Conservation (phyloP, 75 land plant genomes). For the Sequoiadendron giganteum region DNA sequence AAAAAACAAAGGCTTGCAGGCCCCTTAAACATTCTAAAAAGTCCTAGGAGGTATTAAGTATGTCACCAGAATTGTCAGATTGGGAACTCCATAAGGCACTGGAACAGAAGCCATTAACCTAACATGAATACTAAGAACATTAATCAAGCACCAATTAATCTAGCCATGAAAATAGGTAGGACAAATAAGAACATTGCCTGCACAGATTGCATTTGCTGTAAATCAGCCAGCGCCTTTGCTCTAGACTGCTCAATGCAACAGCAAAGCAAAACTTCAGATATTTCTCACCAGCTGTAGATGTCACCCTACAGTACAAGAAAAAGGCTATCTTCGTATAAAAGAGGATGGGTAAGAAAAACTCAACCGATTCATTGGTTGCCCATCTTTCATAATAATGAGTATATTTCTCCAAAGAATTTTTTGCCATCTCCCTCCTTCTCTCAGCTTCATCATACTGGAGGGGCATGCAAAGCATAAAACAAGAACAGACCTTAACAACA, state of each 20-base stretch:
- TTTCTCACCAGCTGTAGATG: not conserved
- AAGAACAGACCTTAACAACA: not conserved
- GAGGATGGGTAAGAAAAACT: not conserved
- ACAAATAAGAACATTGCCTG: constrained; percentile 39
- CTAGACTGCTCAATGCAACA: constrained; percentile 64
- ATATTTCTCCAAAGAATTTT: constrained; percentile 87
- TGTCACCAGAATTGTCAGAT: not conserved
- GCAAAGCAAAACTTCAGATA: not conserved
- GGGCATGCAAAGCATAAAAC: not conserved
- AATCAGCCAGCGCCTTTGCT: constrained; percentile 82
- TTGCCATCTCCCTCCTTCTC: constrained; percentile 92
- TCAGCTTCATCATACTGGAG: constrained; percentile 92
- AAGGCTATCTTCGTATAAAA: not conserved
- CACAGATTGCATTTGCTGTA: constrained; percentile 80
- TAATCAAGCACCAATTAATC: not conserved
- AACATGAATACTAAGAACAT: not conserved
- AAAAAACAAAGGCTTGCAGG: not conserved
- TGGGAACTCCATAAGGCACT: not conserved
- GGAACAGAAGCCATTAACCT: not conserved
- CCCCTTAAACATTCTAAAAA: not conserved
- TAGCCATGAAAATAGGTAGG: not conserved
- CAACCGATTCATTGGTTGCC: constrained; percentile 92
- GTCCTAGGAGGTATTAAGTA: not conserved
- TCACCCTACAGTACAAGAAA: not conserved
- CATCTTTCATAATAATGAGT: constrained; percentile 97